phyloP scores from a whole-genome alignment of 2,329 filamentous ascomycete species.

The Thielaviopsis populi region DNA sequence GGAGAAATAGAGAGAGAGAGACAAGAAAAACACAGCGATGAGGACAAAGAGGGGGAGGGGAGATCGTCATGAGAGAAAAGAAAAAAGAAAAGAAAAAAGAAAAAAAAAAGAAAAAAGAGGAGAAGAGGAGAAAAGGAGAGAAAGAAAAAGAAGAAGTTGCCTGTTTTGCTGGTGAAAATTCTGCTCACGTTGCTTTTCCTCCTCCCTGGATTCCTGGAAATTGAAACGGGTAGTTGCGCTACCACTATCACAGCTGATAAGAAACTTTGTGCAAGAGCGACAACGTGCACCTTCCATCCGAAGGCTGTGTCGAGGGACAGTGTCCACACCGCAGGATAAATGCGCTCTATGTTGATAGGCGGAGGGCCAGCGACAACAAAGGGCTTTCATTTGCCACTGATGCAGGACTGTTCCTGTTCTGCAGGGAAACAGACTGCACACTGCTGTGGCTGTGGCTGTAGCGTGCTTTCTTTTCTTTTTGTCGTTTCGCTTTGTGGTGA shows the following conservation, averaged over 20 bases:
- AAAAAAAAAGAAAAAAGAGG: neutral
- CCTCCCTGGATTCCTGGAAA: neutral
- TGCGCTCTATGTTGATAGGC: neutral
- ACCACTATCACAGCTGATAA: neutral
- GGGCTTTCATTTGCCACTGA: neutral
- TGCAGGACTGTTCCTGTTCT: neutral
- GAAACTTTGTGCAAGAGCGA: slow-evolving; percentile 6
- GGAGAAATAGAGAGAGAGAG: neutral
- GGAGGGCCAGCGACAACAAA: neutral
- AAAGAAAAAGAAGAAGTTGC: neutral
- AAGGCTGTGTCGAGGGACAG: neutral
- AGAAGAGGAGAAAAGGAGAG: neutral
- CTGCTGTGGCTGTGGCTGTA: too few relatives aligned
- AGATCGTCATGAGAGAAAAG: too few relatives aligned
- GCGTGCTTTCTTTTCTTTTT: neutral
- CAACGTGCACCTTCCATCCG: neutral
- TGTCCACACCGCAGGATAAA: neutral
- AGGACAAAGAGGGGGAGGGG: neutral
- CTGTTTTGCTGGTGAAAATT: slow-evolving; percentile 2
- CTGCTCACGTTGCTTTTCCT: neutral
- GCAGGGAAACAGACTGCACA: too few relatives aligned
- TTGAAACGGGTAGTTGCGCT: slow-evolving; percentile 4
- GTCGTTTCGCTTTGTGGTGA: neutral
- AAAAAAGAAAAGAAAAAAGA: neutral
- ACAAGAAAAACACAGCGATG: neutral